A percentile compares a stretch with the other conserved stretches of the same genome.
Conservation (phyloP, 75 land plant species). For the Pinus taeda region DNA sequence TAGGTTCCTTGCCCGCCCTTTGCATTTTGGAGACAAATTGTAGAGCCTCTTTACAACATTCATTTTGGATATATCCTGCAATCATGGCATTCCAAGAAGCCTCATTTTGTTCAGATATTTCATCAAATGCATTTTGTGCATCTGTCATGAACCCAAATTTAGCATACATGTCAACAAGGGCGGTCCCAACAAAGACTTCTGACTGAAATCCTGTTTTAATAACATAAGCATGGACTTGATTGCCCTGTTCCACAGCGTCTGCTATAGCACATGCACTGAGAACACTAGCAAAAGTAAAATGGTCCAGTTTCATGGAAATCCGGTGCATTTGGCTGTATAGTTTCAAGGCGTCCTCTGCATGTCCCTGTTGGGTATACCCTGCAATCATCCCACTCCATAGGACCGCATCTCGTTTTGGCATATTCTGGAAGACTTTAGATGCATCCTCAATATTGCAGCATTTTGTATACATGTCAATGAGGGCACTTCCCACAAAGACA, state of each 20-base stretch:
- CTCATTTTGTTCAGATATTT: constrained; percentile 8
- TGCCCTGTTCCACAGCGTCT: background rate
- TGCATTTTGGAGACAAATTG: constrained; percentile 6
- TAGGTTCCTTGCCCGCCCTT: constrained; percentile 1
- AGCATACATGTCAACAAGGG: constrained; percentile 26
- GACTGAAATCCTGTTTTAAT: background rate
- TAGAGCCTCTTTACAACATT: constrained; percentile 2
- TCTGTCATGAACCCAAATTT: constrained; percentile 15
- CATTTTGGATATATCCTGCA: constrained; percentile 3
- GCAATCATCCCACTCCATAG: constrained; percentile 21
- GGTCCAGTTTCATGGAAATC: background rate
- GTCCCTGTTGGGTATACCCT: background rate
- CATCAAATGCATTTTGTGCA: constrained; percentile 18
- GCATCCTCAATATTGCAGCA: constrained; percentile 9
- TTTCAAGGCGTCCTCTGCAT: background rate
- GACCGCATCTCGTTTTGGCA: constrained; percentile 11
- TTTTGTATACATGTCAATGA: constrained; percentile 14
- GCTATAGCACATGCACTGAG: constrained; percentile 10
- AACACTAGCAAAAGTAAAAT: constrained; percentile 9
- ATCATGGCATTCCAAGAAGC: constrained; percentile 7
- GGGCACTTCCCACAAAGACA: constrained; percentile 14
- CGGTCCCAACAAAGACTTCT: constrained; percentile 18
- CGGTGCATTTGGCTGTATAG: background rate
- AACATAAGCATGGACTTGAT: constrained; percentile 9
- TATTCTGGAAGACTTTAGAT: constrained; percentile 8